Conservation (phyloP, 2,329 filamentous ascomycete genomes). For the Cyphellophora attinorum region DNA sequence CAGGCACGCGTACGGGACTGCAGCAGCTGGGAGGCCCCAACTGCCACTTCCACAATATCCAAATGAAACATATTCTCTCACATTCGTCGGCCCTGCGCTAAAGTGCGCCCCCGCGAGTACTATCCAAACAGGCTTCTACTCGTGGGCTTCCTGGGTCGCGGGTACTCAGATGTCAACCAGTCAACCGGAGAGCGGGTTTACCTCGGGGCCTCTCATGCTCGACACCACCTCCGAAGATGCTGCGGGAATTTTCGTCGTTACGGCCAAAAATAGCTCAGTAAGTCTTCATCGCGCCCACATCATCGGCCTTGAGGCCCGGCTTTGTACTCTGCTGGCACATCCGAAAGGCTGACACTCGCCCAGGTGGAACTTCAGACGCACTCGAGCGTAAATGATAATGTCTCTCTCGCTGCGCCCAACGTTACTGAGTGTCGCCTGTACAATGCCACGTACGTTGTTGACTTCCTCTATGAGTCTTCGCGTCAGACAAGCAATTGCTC, state of each 20-base stretch:
- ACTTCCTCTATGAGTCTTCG: not conserved
- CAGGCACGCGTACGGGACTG: slow-evolving; percentile 1
- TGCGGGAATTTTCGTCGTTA: slow-evolving; percentile 3
- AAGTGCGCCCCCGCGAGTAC: slow-evolving; percentile 4
- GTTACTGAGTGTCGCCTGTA: not conserved
- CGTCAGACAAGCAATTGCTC: not conserved
- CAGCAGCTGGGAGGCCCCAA: too few species aligned
- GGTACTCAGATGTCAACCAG: not conserved
- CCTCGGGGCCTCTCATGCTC: slow-evolving; percentile 1
- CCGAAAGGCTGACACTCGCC: too few species aligned
- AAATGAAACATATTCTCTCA: slow-evolving; percentile 6
- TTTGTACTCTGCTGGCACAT: too few species aligned
- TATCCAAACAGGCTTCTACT: not conserved
- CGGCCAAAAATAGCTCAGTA: too few species aligned
- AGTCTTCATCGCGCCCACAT: too few species aligned
- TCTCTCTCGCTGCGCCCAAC: too few species aligned
- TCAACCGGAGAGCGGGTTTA: too few species aligned
- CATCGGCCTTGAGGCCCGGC: too few species aligned
- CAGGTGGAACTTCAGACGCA: too few species aligned
- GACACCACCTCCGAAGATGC: slow-evolving; percentile 4
- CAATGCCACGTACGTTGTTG: not conserved
- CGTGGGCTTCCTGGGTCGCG: not conserved
- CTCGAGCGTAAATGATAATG: too few species aligned
- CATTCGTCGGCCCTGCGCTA: slow-evolving; percentile 8
- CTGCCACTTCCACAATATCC: too few species aligned